Evolutionary conservation across 805 yeast genomes (phyloP), one percentile per base, ranked within the genome.

Genomic region (Ogataea minuta): DNA sequence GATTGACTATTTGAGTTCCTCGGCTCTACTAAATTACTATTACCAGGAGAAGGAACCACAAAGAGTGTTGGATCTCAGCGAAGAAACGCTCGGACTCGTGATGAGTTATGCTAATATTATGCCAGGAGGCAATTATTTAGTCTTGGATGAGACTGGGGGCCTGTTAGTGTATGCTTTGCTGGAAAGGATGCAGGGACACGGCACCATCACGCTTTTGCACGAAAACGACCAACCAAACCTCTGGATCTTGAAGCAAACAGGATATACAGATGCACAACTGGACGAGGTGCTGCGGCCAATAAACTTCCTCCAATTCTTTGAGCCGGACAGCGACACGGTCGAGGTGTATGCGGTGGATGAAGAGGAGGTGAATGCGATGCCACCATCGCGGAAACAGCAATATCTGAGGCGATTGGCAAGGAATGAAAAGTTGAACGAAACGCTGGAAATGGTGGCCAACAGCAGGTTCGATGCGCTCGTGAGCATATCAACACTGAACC

Each of bases 81-180:
- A 81, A 43, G 99, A 93, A 63, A 70, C 90, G 1, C 59, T 93
- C 25, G 96, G 95, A 0, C 66, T 84, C 61, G 64, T 88, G 53
- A 64, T 93, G 64, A 81, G 81, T 44, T 71, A 83, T 50, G 96
- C 83, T 2, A 88, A 91, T 56, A 76, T 93, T 23, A 78, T 81
- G 54, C 89, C 96, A 1, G 95, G 95, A 9, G 98, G 99, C 1
- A 79, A 75, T 43, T 93, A 93, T 55, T 66, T 93, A 15, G 81
- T 91, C 3, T 71, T 88, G 39, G 99, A 93, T 56, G 99, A 93
- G 56, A 84, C 96, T n/a, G 90, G 95, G 23, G 96, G 98, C 6
- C 71, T 91, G n/a, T 58, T 93, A 1, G 76, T 85, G 5, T 85
- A 85, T 44, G 87, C 95, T 4, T 70, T 93, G 72, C 58, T 93